A percentile compares a stretch with the other conserved stretches of the same genome.
Evolutionary conservation across 2,329 filamentous ascomycete genomes (phyloP).

Genomic region (Raffaelea ambrosiae): DNA sequence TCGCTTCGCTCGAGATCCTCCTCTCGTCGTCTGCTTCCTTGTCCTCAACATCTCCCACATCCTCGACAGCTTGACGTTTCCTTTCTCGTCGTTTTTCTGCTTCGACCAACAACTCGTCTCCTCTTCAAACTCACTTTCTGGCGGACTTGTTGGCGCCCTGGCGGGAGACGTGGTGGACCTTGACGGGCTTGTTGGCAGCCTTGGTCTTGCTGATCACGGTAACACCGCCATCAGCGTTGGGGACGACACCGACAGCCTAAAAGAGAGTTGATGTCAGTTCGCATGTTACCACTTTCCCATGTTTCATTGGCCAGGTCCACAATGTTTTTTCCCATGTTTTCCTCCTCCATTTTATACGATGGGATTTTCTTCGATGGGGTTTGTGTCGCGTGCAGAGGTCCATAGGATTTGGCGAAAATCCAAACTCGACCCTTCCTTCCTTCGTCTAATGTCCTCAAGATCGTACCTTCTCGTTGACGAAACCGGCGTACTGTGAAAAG

Average conservation of each 20-base stretch:
- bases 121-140: constrained; percentile 78
- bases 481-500: constrained; percentile 67
- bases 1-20: too few species aligned
- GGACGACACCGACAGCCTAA: constrained; percentile 74
- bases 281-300: too few species aligned
- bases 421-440: too few species aligned
- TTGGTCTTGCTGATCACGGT: constrained; percentile 76
- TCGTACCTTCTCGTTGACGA: constrained; percentile 83
- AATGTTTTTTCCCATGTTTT: not conserved
- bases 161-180: constrained; percentile 54
- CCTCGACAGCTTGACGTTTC: too few species aligned
- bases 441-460: too few species aligned
- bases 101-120: not conserved
- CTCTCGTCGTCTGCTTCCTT: too few species aligned
- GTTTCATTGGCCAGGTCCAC: not conserved
- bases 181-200: constrained; percentile 64
- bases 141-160: constrained; percentile 64
- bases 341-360: too few species aligned
- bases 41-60: too few species aligned
- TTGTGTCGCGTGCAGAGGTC: too few species aligned
- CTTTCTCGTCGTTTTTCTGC: not conserved
- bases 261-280: constrained; percentile 1
- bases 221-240: constrained; percentile 71
- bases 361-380: too few species aligned
- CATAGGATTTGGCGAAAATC: too few species aligned